phyloP scores from a whole-genome alignment of 1,284 basidiomycete species.

The Calocybe gambosa region DNA sequence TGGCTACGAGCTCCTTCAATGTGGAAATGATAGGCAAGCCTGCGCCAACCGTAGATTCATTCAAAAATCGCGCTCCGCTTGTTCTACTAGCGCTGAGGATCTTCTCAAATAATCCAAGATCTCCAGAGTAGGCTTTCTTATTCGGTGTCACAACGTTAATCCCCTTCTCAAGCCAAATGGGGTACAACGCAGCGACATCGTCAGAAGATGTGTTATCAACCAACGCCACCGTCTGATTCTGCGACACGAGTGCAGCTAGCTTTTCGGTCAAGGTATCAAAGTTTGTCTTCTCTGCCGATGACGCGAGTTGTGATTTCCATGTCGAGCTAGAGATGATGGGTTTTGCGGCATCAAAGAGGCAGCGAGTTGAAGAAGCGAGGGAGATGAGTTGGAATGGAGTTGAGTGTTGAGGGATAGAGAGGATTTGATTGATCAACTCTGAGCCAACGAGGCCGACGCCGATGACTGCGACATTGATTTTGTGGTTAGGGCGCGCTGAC shows the following conservation, averaged over 20 bases:
- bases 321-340: constrained; percentile 27
- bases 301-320: constrained; percentile 44
- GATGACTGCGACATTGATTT: constrained; percentile 66
- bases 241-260: constrained; percentile 39
- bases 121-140: constrained; percentile 92
- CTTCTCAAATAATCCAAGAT: constrained; percentile 63
- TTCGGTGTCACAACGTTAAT: constrained; percentile 94
- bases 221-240: constrained; percentile 61
- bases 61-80: constrained; percentile 69
- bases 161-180: constrained; percentile 73
- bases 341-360: constrained; percentile 51
- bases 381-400: constrained; percentile 70
- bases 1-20: constrained; percentile 85
- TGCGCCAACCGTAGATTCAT: constrained; percentile 94
- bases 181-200: constrained; percentile 79
- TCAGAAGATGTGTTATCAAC: constrained; percentile 95
- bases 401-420: constrained; percentile 53
- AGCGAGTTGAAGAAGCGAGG: constrained; percentile 72
- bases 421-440: constrained; percentile 78
- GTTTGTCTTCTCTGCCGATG: constrained; percentile 37
- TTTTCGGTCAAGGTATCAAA: constrained; percentile 40
- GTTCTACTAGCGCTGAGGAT: constrained; percentile 55
- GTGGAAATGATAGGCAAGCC: constrained; percentile 92
- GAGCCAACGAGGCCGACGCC: constrained; percentile 87
- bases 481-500: constrained; percentile 11